Conservation (phyloP, 805 yeast species). For the Candida nonsorbophila region DNA sequence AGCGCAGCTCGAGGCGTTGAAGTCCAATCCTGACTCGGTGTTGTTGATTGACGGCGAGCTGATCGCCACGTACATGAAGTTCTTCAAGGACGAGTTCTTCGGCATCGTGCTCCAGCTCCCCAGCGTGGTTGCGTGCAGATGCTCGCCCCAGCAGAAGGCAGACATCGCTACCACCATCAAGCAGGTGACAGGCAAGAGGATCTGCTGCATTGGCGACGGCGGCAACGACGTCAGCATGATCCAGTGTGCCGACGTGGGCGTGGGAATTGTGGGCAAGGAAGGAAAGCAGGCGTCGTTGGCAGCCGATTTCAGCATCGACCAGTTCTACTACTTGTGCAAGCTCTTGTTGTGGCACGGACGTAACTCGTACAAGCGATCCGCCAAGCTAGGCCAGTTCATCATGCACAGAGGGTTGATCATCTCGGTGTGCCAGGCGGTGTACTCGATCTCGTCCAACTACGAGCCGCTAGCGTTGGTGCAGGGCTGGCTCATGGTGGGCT, state of each 20-base stretch:
- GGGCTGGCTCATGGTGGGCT: slow-evolving; percentile 98
- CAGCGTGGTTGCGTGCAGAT: slow-evolving; percentile 96
- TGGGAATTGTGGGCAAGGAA: slow-evolving; percentile 98
- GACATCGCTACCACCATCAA: slow-evolving; percentile 84
- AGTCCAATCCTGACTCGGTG: slow-evolving; percentile 59
- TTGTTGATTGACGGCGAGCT: slow-evolving; percentile 93
- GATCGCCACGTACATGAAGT: slow-evolving; percentile 58
- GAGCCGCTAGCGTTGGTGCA: slow-evolving; percentile 94
- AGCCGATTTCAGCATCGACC: slow-evolving; percentile 92
- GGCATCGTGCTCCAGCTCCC: slow-evolving; percentile 74
- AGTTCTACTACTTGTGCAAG: slow-evolving; percentile 84
- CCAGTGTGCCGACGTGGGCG: slow-evolving; percentile 98
- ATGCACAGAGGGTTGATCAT: slow-evolving; percentile 94
- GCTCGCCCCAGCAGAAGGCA: slow-evolving; percentile 98
- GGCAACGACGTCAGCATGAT: slow-evolving; percentile 99
- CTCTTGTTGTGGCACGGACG: slow-evolving; percentile 96
- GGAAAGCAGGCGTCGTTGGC: slow-evolving; percentile 97
- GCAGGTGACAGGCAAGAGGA: slow-evolving; percentile 77
- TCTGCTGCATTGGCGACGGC: slow-evolving; percentile 98
- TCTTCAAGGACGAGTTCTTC: slow-evolving; percentile 69
- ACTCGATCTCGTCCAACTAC: slow-evolving; percentile 76
- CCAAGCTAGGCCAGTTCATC: slow-evolving; percentile 91
- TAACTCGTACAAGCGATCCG: slow-evolving; percentile 92
- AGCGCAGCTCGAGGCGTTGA: slow-evolving; percentile 68
- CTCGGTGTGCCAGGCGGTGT: slow-evolving; percentile 92